Evolutionary conservation across 768 basidiomycete species (phyloP).

Genomic region (Podaxis sp.): DNA sequence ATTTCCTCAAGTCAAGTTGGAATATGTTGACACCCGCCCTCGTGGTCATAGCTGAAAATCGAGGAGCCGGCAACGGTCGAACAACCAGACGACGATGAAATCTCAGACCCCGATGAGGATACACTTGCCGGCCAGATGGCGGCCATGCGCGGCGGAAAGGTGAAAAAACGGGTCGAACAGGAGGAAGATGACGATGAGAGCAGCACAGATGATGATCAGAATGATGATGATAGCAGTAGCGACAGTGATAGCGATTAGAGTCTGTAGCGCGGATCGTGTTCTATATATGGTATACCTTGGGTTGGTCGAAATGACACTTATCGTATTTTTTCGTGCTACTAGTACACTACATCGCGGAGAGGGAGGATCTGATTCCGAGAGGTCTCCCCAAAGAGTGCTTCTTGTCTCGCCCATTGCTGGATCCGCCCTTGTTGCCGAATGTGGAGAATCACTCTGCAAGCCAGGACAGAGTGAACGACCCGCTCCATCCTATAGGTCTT

Average conservation of each 20-base stretch:
- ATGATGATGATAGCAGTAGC: conserved; percentile 52
- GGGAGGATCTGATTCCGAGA: neutral
- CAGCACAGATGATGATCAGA: conserved; percentile 43
- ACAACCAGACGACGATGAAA: conserved; percentile 79
- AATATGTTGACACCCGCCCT: neutral
- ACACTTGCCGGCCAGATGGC: conserved; percentile 97
- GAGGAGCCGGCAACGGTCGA: conserved; percentile 71
- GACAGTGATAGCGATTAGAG: conserved; percentile 30
- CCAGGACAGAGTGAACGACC: conserved; percentile 12
- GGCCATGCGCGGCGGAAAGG: conserved; percentile 84
- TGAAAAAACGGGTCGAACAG: conserved; percentile 59
- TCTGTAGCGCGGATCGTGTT: neutral
- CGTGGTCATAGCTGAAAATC: conserved; percentile 68
- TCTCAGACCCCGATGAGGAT: conserved; percentile 98
- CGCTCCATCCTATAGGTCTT: conserved; percentile 10
- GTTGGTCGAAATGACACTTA: neutral
- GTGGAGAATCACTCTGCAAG: conserved; percentile 14
- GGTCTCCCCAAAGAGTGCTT: neutral
- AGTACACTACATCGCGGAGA: neutral
- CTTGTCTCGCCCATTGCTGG: neutral
- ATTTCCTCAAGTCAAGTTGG: neutral
- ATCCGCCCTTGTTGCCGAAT: conserved; percentile 11
- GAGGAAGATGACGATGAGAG: conserved; percentile 58
- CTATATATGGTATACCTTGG: conserved; percentile 16
- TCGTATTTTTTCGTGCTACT: conserved; percentile 2